Conservation (phyloP, 768 basidiomycete species). For the Lactifluus volemus region DNA sequence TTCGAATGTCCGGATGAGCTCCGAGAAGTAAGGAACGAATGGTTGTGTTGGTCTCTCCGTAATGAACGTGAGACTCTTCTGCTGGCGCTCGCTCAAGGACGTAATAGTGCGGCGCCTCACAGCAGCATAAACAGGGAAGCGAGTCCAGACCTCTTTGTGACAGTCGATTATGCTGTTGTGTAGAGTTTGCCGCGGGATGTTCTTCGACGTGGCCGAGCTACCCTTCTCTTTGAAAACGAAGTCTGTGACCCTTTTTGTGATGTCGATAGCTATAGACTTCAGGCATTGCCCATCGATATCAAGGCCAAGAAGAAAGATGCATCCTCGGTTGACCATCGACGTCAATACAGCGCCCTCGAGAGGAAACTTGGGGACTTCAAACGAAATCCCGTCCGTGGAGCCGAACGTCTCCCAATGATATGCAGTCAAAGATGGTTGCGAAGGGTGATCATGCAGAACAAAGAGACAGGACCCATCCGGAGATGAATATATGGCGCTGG, state of each 20-base stretch:
- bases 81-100: too few relatives aligned
- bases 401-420: too few relatives aligned
- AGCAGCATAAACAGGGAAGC: too few relatives aligned
- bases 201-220: not conserved
- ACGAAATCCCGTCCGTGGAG: not conserved
- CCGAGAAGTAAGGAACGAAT: too few relatives aligned
- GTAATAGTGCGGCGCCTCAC: too few relatives aligned
- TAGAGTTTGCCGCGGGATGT: too few relatives aligned
- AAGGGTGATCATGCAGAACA: constrained; percentile 22
- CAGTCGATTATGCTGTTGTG: too few relatives aligned
- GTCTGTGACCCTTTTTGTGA: constrained; percentile 47
- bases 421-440: not conserved
- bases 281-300: constrained; percentile 28
- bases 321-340: constrained; percentile 27
- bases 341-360: constrained; percentile 30
- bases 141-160: too few relatives aligned
- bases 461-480: constrained; percentile 50
- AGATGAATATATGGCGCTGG: constrained; percentile 33
- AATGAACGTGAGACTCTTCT: too few relatives aligned
- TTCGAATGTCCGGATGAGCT: constrained; percentile 26
- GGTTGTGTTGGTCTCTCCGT: too few relatives aligned
- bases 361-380: constrained; percentile 27
- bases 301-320: constrained; percentile 35
- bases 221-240: constrained; percentile 16
- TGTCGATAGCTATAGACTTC: constrained; percentile 39